Conservation (phyloP, 441 rosid genomes). For the Mallotus repandus region DNA sequence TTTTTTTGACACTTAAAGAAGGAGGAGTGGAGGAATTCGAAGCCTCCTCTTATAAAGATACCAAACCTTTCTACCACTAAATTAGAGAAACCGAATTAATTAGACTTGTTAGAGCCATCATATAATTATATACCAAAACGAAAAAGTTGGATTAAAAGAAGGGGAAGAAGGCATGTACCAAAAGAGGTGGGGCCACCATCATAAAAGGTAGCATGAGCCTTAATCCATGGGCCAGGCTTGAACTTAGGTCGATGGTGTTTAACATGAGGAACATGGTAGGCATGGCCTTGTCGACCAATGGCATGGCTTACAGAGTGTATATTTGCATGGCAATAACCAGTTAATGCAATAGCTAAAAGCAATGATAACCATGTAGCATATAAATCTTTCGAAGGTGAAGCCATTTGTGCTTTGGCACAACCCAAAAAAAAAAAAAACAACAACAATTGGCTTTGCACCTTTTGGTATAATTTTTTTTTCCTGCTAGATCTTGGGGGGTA, state of each 20-base stretch:
- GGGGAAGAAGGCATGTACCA: conserved; percentile 25
- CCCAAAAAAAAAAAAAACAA: no score
- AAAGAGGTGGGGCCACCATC: conserved; percentile 41
- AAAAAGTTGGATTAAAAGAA: no score
- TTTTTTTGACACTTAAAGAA: no score
- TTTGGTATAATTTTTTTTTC: not conserved
- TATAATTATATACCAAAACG: no score
- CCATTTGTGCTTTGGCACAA: conserved; percentile 21
- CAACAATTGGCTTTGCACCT: no score
- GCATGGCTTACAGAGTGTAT: conserved; percentile 14
- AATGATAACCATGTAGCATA: conserved; percentile 9
- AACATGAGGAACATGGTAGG: not conserved
- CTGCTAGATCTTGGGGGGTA: not conserved
- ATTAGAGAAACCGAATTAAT: no score
- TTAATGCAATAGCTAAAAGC: conserved; percentile 22
- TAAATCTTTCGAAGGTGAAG: conserved; percentile 27
- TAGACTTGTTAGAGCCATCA: no score
- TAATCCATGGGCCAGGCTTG: conserved; percentile 50
- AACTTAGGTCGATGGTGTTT: conserved; percentile 28
- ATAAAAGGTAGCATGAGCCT: conserved; percentile 60
- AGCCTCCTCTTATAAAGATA: no score
- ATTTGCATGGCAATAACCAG: conserved; percentile 12
- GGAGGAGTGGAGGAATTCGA: no score
- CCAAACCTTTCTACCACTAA: no score
- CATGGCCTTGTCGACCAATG: not conserved